Base-by-base conservation (phyloP, 2,329 filamentous ascomycete genomes). In the Alternaria sp. region DNA sequence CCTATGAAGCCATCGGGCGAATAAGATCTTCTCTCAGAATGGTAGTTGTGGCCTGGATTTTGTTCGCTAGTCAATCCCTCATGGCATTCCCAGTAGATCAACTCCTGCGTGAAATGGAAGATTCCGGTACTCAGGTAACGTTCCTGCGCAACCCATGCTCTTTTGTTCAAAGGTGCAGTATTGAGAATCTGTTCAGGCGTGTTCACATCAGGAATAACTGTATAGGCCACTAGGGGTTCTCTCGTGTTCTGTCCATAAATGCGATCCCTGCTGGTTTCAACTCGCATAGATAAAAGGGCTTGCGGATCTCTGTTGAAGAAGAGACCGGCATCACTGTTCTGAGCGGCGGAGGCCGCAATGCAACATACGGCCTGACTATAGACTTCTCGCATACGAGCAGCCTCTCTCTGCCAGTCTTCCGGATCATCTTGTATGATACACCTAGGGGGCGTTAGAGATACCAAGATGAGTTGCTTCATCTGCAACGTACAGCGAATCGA, bases 121-220 rank as follows among this genome's bases (percentile, higher is more conserved):
- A 59, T 57, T 11, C 67, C 47, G 5, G 44, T 48, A 5, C 65
- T 59, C 9, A 69, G 24, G 14, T 55, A 57, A 0, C 65, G 57
- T 34, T 69, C 67, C 34, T 69, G 67, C 3, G 60, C 52, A 12
- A 68, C 61, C 65, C 67, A 69, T 9, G 59, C 67, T 28, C 65
- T 57, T 32, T 28, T 8, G 34, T 66, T 66, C 16, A 67, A 34
- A 6, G 63, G 65, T 9, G 59, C 51, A 7, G 3, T 7, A 12
- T 51, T 54, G 26, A 63, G 41, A 1, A 22, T 36, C 5, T 34
- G 4, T 4, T 12, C 1, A 44, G 51, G 1, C 16, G 4, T 24
- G 6, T 41, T 36, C 9, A 34, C 20, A 12, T 52, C 9, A 28
- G 41, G 26, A 16, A 39, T 43, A 12, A 34, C 34, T 30, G 14